Percentiles rank a stretch among this genome's conserved stretches.
Evolutionary conservation across 2,329 filamentous ascomycete genomes (phyloP).

Genomic region (Emergomyces orientalis): DNA sequence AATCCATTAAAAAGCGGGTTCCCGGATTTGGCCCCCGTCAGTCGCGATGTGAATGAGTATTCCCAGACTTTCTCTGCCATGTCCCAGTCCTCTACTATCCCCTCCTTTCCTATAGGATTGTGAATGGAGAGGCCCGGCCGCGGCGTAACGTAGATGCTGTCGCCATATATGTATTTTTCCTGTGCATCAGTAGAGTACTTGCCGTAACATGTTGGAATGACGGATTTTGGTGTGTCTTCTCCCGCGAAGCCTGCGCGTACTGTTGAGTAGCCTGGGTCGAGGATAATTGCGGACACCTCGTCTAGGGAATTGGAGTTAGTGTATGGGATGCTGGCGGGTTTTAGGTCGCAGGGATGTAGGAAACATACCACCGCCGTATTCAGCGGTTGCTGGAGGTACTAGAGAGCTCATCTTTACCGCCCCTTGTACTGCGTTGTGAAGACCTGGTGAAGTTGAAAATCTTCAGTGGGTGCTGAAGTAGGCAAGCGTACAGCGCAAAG

Average conservation of each 20-base stretch:
- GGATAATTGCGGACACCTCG: slow-evolving; percentile 92
- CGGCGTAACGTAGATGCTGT: slow-evolving; percentile 76
- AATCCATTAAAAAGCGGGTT: slow-evolving; percentile 67
- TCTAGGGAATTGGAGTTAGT: slow-evolving; percentile 46
- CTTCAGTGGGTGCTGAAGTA: neutral
- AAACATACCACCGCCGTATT: slow-evolving; percentile 42
- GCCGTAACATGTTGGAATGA: slow-evolving; percentile 86
- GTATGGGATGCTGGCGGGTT: neutral
- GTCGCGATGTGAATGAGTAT: slow-evolving; percentile 75
- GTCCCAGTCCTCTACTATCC: slow-evolving; percentile 94
- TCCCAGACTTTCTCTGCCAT: slow-evolving; percentile 84
- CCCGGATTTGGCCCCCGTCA: slow-evolving; percentile 66
- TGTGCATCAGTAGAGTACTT: slow-evolving; percentile 44
- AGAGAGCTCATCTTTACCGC: slow-evolving; percentile 32
- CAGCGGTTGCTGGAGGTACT: slow-evolving; percentile 37
- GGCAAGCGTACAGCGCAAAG: neutral
- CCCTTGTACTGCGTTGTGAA: neutral
- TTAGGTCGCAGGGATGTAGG: neutral
- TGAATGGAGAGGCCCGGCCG: slow-evolving; percentile 68
- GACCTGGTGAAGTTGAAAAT: neutral
- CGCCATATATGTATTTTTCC: slow-evolving; percentile 65
- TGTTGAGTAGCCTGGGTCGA: slow-evolving; percentile 86
- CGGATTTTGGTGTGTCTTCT: slow-evolving; percentile 91
- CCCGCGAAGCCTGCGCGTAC: slow-evolving; percentile 94
- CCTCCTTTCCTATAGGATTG: slow-evolving; percentile 85